Conservation (phyloP, 1,284 basidiomycete species). For the Macrocybe sp. region DNA sequence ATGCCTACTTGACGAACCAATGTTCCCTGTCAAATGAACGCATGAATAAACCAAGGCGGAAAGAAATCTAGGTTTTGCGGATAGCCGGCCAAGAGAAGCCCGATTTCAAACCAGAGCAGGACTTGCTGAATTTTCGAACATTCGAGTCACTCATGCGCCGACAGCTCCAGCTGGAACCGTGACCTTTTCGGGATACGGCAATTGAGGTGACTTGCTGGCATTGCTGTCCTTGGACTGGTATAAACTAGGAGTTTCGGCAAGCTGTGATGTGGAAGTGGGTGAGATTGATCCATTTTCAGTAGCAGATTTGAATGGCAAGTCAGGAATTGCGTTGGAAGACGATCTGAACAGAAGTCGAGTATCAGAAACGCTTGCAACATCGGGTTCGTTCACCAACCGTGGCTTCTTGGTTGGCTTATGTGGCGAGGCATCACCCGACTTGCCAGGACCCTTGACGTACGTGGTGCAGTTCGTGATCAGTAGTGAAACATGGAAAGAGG, state of each 20-base stretch:
- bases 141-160: constrained; percentile 31
- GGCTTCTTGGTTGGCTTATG: constrained; percentile 75
- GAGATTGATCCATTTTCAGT: constrained; percentile 36
- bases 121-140: no score
- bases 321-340: constrained; percentile 36
- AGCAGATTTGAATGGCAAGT: constrained; percentile 28
- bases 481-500: constrained; percentile 2
- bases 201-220: constrained; percentile 56
- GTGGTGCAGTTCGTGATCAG: background rate
- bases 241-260: constrained; percentile 29
- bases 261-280: constrained; percentile 26
- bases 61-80: constrained; percentile 17
- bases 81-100: no score
- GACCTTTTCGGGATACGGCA: constrained; percentile 61
- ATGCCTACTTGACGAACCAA: constrained; percentile 14
- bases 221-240: constrained; percentile 42
- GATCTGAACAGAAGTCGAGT: constrained; percentile 25
- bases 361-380: constrained; percentile 19
- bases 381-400: constrained; percentile 37
- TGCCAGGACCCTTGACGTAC: constrained; percentile 49
- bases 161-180: constrained; percentile 48
- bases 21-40: constrained; percentile 35
- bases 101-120: no score
- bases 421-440: constrained; percentile 57
- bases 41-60: constrained; percentile 45